Evolutionary conservation across 257 asterid species (phyloP), one percentile per base, ranked within the genome.

Genomic region (Petunia axillaris): DNA sequence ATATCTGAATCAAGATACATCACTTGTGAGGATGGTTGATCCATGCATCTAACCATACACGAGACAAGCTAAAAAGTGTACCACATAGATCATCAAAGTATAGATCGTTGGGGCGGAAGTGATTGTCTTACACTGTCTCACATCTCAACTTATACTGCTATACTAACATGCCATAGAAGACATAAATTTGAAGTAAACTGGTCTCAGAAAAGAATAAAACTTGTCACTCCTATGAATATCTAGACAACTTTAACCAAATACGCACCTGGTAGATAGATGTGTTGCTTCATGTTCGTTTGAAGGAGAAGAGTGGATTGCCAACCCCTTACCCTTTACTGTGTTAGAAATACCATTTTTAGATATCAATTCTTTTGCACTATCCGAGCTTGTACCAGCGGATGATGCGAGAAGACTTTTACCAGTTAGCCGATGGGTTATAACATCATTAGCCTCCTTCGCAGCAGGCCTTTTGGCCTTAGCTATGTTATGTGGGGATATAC

Each of bases 401-500:
- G 84, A 79, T 75, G 64, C 48, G 41, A 85, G 62, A 64, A 58
- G 78, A 78, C 82, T 38, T 53, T 80, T 80, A 85, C 58, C 60
- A 65, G 74, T 78, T 65, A 50, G 86, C 50, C 82, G 87, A 83
- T 68, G 84, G 82, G 82, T 85, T 50, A 81, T 79, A 77, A 81
- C 70, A 68, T 66, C 78, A 78, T 82, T 64, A 57, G 59, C 77
- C 41, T 80, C 89, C 86, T 78, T 90, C 70, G 67, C 91, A 82
- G 82, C 78, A 80, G 84, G 78, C 75, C 87, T 89, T 81, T 91
- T 88, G 16, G 83, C 86, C 87, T 89, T 92, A 55, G 94, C 94
- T 81, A 91, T 84, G 83, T 91, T 95, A 80, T 68, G 87, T 13
- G 98, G 98, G 80, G 93, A 90, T 84, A 95, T 95, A 85, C 93